These are phyloP conservation scores for Brachypodium distachyon DNA, from an alignment of 202 grass and related monocot genomes.

Conservation along the genomic window DNA sequence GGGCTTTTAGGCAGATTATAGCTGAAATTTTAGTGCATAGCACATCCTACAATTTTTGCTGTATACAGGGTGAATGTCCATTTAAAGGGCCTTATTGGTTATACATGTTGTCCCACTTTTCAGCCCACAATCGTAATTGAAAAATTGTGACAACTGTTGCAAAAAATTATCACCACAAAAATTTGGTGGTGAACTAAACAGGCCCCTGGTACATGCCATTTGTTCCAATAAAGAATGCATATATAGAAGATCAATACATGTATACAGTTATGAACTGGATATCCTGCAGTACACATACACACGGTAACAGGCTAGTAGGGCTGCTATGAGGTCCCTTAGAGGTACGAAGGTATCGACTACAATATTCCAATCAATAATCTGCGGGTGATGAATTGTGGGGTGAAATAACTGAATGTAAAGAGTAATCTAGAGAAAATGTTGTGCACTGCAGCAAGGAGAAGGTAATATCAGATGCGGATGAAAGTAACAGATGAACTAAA, in stretches of 20 bases:
- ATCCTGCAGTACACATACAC: conserved; percentile 4
- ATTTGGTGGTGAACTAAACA: background rate
- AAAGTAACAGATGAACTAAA: background rate
- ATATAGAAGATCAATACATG: background rate
- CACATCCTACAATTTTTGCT: background rate
- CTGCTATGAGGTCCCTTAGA: background rate
- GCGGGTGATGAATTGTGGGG: background rate
- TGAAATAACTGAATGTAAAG: background rate
- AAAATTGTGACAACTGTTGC: background rate
- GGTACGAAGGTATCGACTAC: background rate
- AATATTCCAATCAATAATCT: background rate
- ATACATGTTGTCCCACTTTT: background rate
- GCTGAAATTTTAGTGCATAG: background rate
- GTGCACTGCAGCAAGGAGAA: background rate
- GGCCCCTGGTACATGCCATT: background rate
- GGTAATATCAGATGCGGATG: background rate
- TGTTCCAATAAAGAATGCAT: conserved; percentile 2
- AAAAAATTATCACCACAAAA: background rate
- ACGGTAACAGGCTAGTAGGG: background rate
- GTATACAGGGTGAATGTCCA: background rate
- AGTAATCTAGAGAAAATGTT: background rate
- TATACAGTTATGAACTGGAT: background rate
- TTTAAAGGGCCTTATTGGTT: background rate
- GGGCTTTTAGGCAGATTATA: background rate
- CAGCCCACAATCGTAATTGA: background rate